Base-by-base conservation (phyloP, 2,329 filamentous ascomycete species). In the Meredithiella fracta region DNA sequence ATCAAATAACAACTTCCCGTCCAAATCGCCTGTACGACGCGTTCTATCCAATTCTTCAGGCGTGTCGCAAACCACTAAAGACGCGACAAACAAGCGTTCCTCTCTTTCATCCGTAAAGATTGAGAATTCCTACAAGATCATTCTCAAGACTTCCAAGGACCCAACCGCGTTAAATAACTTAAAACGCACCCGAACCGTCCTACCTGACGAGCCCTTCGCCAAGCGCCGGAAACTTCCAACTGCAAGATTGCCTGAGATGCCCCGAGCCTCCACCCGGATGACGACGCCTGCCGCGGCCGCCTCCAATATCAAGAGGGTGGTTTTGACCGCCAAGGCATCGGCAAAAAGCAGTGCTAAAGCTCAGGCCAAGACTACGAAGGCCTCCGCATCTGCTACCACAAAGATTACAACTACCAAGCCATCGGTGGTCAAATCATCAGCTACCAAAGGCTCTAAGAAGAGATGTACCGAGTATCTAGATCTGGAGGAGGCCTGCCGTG, bases 391-490 rank as follows among this genome's bases (percentile, higher is more conserved):
- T 15, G n/a, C 34, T 26, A 40, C 37, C 6, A 31, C 47, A n/a
- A 44, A 51, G 42, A 40, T 25, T 11, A 31, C 23, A 3, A 26
- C 51, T 14, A 42, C 50, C 23, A 54, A 54, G 56, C 34, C 42
- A 26, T 17, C 49, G 3, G 47, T 20, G 17, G 9, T 44, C 17
- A 51, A 51, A 26, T 20, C 51, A 38, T 15, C 42, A n/a, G 6
- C 50, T 17, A 26, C 56, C 17, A 58, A 55, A 22, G 51, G 54
- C 8, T 65, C 73, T 60, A 76, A 74, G 61, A 71, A 85, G 63
- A 84, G 88, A 63, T 88, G 78, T 20, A 94, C 90, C n/a, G 79
- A 86, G 63, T 80, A 86, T 65, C 75, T 98, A 40, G 83, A 96
- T 67, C 71, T 97, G 38, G 71, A 73, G 44, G 67, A 66, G 20